Evolutionary conservation across 768 basidiomycete species (phyloP), one percentile per base, ranked within the genome.

Genomic region (Mycena rebaudengoi): DNA sequence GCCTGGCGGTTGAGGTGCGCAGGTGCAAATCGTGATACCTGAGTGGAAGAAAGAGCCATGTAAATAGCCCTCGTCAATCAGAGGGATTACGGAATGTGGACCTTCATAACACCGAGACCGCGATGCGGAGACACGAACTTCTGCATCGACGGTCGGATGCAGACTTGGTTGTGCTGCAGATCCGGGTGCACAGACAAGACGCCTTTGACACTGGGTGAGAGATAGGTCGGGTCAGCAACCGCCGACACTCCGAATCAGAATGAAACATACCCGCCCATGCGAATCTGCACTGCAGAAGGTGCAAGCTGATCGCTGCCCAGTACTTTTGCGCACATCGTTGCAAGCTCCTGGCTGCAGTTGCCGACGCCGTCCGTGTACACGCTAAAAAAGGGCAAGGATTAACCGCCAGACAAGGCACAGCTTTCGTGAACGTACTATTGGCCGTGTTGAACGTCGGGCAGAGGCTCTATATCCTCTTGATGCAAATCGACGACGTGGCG

Each of bases 1-100:
- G 68, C 68, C 44, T 69, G 68, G n/a, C 68, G 68, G 25, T 67
- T 69, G 7, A 69, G 51, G 20, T 67, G 68, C 18, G 68, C 65
- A 16, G 61, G 68, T 2, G 68, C 62, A 41, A 48, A 67, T 18
- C 58, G 55, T 18, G 65, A 46, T n/a, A n/a, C n/a, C n/a, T n/a
- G n/a, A n/a, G n/a, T n/a, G n/a, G n/a, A n/a, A n/a, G n/a, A n/a
- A n/a, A n/a, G n/a, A n/a, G n/a, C n/a, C n/a, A n/a, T n/a, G n/a
- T n/a, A n/a, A n/a, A n/a, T n/a, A n/a, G n/a, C n/a, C n/a, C n/a
- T n/a, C n/a, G n/a, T n/a, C n/a, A n/a, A n/a, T n/a, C n/a, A n/a
- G n/a, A n/a, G n/a, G n/a, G n/a, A n/a, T n/a, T n/a, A n/a, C n/a
- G n/a, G n/a, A n/a, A n/a, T n/a, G n/a, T n/a, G n/a, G 41, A 61